A percentile compares a stretch with the other conserved stretches of the same genome.
Conservation (phyloP, 805 yeast species). For the Pichia scutulata region DNA sequence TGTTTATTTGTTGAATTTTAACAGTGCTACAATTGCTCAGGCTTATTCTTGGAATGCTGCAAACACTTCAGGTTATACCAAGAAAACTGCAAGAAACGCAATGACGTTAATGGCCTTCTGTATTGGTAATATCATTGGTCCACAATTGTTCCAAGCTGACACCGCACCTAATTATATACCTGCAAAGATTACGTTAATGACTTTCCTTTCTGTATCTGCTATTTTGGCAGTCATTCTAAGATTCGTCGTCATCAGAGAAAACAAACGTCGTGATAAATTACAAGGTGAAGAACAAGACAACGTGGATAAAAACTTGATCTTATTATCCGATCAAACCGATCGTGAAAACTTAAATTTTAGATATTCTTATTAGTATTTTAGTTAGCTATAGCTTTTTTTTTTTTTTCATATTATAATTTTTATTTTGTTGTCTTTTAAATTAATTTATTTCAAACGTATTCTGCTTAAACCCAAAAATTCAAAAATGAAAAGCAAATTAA, state of each 20-base stretch:
- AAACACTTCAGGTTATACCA: conserved; percentile 43
- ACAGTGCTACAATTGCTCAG: conserved; percentile 17
- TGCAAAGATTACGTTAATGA: conserved; percentile 46
- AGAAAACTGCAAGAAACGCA: conserved; percentile 39
- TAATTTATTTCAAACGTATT: too few species aligned
- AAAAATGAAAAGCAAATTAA: too few species aligned
- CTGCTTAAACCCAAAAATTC: too few species aligned
- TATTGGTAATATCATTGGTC: conserved; percentile 42
- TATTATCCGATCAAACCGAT: neutral
- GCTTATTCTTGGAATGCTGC: conserved; percentile 26
- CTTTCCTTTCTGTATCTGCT: conserved; percentile 31
- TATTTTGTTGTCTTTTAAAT: too few species aligned
- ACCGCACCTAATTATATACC: conserved; percentile 39
- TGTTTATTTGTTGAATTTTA: conserved; percentile 24
- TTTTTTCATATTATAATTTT: too few species aligned
- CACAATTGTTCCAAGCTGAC: conserved; percentile 42
- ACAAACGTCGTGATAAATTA: neutral
- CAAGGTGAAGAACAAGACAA: neutral
- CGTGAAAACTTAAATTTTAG: neutral
- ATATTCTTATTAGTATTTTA: neutral
- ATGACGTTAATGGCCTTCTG: conserved; percentile 38
- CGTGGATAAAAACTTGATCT: neutral
- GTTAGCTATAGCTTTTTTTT: neutral
- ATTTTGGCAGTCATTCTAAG: neutral
- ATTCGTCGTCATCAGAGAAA: neutral